phyloP scores from a whole-genome alignment of 2,329 filamentous ascomycete species.

The Diaporthe helianthi region DNA sequence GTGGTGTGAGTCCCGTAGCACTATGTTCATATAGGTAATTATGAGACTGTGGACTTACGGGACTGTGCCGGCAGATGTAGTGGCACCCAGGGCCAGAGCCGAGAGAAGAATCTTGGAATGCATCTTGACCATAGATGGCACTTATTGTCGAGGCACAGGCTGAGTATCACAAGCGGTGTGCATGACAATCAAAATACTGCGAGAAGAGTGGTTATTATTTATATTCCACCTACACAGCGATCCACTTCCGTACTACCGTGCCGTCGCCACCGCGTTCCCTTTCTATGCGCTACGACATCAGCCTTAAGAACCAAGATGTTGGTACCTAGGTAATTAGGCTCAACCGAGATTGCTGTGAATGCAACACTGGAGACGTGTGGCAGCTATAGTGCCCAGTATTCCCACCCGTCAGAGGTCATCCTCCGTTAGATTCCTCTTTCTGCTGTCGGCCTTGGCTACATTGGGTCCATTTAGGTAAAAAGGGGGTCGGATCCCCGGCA shows the following conservation, averaged over 20 bases:
- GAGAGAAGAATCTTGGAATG: slow-evolving; percentile 9
- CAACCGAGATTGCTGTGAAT: slow-evolving; percentile 21
- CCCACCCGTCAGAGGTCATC: slow-evolving; percentile 3
- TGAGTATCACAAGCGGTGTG: background rate
- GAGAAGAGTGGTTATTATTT: slow-evolving; percentile 17
- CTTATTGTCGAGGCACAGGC: background rate
- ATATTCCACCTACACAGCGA: background rate
- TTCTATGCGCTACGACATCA: background rate
- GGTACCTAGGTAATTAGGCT: slow-evolving; percentile 25
- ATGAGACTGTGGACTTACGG: background rate
- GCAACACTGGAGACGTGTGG: slow-evolving; percentile 2
- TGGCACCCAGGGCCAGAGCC: slow-evolving; percentile 4
- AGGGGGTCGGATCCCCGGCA: slow-evolving; percentile 3
- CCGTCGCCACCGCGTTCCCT: slow-evolving; percentile 10
- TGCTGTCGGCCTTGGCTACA: background rate
- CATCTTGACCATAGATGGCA: background rate
- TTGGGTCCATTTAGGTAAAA: background rate
- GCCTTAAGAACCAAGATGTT: slow-evolving; percentile 19
- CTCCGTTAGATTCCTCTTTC: background rate
- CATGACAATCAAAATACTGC: background rate
- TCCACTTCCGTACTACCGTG: slow-evolving; percentile 15
- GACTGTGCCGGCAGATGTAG: slow-evolving; percentile 15
- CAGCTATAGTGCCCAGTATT: slow-evolving; percentile 17
- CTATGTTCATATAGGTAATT: too few relatives aligned
- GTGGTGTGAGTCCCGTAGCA: background rate